A percentile compares a stretch with the other conserved stretches of the same genome.
phyloP scores from a whole-genome alignment of 345 rosid genomes.

The Populus simonii region DNA sequence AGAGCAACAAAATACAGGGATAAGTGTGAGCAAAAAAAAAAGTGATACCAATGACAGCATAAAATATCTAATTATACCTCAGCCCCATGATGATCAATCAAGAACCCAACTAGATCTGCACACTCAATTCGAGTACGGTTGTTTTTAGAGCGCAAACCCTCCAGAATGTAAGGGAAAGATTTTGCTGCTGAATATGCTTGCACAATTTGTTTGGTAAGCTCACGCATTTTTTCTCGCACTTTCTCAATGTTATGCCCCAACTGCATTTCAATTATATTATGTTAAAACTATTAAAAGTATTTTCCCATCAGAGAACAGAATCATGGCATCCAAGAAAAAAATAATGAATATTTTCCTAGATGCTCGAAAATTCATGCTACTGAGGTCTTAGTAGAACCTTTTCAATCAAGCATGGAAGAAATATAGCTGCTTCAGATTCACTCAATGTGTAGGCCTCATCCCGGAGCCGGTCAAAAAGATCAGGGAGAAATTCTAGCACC shows the following conservation, averaged over 20 bases:
- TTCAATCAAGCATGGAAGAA: constrained; percentile 92
- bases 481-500: constrained; percentile 96
- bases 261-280: constrained; percentile 43
- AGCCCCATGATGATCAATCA: constrained; percentile 82
- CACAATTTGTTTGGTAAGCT: constrained; percentile 79
- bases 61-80: constrained; percentile 53
- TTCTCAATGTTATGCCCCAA: constrained; percentile 96
- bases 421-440: constrained; percentile 96
- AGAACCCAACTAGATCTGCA: constrained; percentile 84
- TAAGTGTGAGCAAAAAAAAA: constrained; percentile 16
- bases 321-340: not conserved
- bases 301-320: not conserved
- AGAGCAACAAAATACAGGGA: constrained; percentile 6
- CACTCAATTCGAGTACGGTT: constrained; percentile 96
- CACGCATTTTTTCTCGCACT: constrained; percentile 97
- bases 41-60: not conserved
- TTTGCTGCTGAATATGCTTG: constrained; percentile 67
- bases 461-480: constrained; percentile 75
- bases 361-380: constrained; percentile 1
- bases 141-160: constrained; percentile 95
- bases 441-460: constrained; percentile 72
- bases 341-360: not conserved
- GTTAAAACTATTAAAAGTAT: not conserved
- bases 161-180: constrained; percentile 80
- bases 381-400: constrained; percentile 45